Percentiles rank a stretch among this genome's conserved stretches.
Conservation (phyloP, 495 filamentous ascomycete species). For the Hypoxylon perforatum region DNA sequence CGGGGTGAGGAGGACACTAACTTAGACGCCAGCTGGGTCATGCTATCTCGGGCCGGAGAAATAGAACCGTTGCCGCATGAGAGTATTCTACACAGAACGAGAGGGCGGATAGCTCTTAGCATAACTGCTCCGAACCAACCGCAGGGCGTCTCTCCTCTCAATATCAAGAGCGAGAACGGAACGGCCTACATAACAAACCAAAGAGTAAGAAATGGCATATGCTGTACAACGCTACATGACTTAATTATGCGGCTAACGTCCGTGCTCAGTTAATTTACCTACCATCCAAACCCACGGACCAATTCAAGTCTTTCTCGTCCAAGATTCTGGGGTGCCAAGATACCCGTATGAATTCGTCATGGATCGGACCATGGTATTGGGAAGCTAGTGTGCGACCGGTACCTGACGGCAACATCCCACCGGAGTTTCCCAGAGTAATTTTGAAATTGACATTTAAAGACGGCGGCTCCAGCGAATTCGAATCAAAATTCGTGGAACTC, state of each 20-base stretch:
- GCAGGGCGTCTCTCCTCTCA: conserved; percentile 55
- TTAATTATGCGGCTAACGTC: conserved; percentile 12
- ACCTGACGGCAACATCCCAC: conserved; percentile 83
- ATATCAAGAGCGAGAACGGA: conserved; percentile 59
- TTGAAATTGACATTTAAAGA: conserved; percentile 91
- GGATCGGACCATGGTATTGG: conserved; percentile 98
- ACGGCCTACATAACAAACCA: conserved; percentile 89
- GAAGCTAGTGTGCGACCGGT: conserved; percentile 81
- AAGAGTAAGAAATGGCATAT: conserved; percentile 65
- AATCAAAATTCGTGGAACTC: conserved; percentile 82
- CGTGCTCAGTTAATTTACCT: conserved; percentile 83
- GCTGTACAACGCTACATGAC: conserved; percentile 1
- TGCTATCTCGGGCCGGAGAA: conserved; percentile 61
- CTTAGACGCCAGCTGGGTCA: conserved; percentile 63
- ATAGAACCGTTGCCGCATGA: conserved; percentile 62
- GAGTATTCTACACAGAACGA: conserved; percentile 58
- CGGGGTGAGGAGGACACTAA: conserved; percentile 54
- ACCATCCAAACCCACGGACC: conserved; percentile 71
- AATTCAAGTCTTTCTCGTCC: conserved; percentile 87
- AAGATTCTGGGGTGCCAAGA: conserved; percentile 88
- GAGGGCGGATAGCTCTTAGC: conserved; percentile 56
- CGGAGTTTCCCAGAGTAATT: conserved; percentile 76
- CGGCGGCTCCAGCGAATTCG: conserved; percentile 93
- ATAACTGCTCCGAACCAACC: conserved; percentile 58
- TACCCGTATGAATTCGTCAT: conserved; percentile 88